Evolutionary conservation across 495 filamentous ascomycete species (phyloP).

Genomic region (Pyrenula aspistea): DNA sequence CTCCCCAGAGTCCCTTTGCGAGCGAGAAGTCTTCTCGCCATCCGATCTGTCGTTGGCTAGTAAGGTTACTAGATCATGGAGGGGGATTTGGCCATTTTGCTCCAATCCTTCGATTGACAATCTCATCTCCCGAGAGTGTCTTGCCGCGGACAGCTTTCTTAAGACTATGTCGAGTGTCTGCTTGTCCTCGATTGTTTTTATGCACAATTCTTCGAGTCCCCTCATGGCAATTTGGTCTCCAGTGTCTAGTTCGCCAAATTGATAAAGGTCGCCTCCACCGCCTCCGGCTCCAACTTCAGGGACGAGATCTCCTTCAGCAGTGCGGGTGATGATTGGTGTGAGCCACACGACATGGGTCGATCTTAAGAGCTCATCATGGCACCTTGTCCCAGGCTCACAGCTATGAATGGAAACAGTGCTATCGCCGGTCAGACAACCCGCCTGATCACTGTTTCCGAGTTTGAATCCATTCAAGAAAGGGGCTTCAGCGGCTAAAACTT

Average conservation of each 20-base stretch:
- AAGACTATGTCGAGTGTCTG: conserved; percentile 19
- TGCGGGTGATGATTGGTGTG: conserved; percentile 55
- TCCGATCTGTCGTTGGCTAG: neutral
- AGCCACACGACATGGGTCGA: conserved; percentile 58
- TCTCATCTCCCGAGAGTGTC: conserved; percentile 19
- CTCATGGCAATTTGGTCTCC: conserved; percentile 7
- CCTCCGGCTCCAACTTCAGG: conserved; percentile 68
- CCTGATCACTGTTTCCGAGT: conserved; percentile 56
- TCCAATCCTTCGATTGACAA: conserved; percentile 30
- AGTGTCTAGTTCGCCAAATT: conserved; percentile 51
- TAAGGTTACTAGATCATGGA: conserved; percentile 26
- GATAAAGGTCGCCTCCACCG: conserved; percentile 62
- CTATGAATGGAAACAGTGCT: conserved; percentile 66
- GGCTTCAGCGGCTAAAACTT: conserved; percentile 38
- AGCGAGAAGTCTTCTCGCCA: neutral
- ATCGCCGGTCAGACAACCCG: conserved; percentile 59
- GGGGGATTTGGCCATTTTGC: conserved; percentile 27
- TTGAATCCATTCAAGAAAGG: conserved; percentile 63
- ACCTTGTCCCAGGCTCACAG: conserved; percentile 65
- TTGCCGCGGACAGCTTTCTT: conserved; percentile 19
- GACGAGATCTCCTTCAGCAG: conserved; percentile 45
- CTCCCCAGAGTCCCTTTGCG: conserved; percentile 1
- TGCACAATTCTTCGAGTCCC: conserved; percentile 11
- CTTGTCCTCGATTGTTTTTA: conserved; percentile 23
- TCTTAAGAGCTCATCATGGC: conserved; percentile 34